These are phyloP conservation scores for Apiospora arundinis DNA, from an alignment of 2,329 filamentous ascomycete genomes.

Conservation along the genomic window DNA sequence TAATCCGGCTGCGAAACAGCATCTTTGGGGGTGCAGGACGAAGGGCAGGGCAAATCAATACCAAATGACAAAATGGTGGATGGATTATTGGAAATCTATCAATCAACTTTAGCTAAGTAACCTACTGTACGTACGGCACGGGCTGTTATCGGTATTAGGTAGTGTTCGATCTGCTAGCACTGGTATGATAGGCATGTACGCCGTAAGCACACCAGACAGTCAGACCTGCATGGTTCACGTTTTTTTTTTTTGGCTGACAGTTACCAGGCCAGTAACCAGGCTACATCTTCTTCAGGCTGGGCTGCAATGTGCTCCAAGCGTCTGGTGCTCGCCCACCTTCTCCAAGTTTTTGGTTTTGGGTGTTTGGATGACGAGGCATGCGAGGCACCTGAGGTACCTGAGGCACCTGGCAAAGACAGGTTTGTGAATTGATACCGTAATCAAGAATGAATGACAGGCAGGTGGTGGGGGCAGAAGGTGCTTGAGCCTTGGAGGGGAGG, in stretches of 20 bases:
- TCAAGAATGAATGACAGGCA: background rate
- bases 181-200: background rate
- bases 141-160: background rate
- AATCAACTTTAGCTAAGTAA: background rate
- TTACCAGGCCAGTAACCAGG: no score
- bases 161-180: background rate
- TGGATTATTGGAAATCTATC: background rate
- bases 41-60: background rate
- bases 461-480: background rate
- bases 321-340: constrained; percentile 4
- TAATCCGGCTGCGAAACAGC: background rate
- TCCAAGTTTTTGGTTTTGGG: background rate
- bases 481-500: no score
- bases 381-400: background rate
- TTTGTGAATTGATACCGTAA: background rate
- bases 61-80: background rate
- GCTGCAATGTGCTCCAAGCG: constrained; percentile 5
- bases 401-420: background rate
- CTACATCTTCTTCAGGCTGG: background rate
- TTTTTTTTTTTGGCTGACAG: no score
- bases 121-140: no score
- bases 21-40: background rate
- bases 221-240: background rate
- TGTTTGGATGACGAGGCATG: background rate
- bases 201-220: no score